These are phyloP conservation scores for Fusarium sp. DNA, from an alignment of 2,329 filamentous ascomycete species.

Conservation along the genomic window DNA sequence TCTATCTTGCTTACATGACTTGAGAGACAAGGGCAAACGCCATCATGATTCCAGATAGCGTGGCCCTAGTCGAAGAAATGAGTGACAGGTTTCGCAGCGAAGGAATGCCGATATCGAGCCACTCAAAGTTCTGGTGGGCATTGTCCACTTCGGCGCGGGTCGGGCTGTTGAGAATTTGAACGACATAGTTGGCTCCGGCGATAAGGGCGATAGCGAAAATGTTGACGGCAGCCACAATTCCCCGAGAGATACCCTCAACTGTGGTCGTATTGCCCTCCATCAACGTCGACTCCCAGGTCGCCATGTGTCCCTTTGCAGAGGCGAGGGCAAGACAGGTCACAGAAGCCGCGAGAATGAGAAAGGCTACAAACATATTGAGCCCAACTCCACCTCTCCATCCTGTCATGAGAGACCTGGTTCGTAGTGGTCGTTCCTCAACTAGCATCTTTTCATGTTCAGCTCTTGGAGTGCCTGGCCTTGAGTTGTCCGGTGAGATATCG, in stretches of 20 bases:
- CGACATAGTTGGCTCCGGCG: conserved; percentile 63
- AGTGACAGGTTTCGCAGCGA: conserved; percentile 61
- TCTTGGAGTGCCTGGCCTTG: conserved; percentile 38
- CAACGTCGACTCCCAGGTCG: conserved; percentile 53
- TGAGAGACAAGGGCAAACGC: conserved; percentile 58
- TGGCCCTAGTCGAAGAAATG: conserved; percentile 55
- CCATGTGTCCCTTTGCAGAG: conserved; percentile 49
- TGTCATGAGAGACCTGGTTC: conserved; percentile 44
- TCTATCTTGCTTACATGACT: conserved; percentile 59
- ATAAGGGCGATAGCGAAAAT: conserved; percentile 57
- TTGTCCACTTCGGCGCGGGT: conserved; percentile 60
- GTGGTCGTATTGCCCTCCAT: conserved; percentile 53
- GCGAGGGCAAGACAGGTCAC: conserved; percentile 55
- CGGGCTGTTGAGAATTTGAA: conserved; percentile 66
- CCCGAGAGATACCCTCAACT: conserved; percentile 54
- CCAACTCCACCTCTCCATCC: conserved; percentile 63
- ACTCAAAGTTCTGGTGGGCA: conserved; percentile 59
- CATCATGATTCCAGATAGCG: conserved; percentile 55
- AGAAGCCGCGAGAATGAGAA: conserved; percentile 53
- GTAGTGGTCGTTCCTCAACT: conserved; percentile 40
- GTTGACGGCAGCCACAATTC: conserved; percentile 59
- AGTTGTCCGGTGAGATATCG: conserved; percentile 32
- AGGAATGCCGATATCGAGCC: conserved; percentile 66
- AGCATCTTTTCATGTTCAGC: conserved; percentile 46
- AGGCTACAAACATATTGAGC: conserved; percentile 56